Conservation (phyloP, 2,329 filamentous ascomycete genomes). For the Aspergillus sp. region DNA sequence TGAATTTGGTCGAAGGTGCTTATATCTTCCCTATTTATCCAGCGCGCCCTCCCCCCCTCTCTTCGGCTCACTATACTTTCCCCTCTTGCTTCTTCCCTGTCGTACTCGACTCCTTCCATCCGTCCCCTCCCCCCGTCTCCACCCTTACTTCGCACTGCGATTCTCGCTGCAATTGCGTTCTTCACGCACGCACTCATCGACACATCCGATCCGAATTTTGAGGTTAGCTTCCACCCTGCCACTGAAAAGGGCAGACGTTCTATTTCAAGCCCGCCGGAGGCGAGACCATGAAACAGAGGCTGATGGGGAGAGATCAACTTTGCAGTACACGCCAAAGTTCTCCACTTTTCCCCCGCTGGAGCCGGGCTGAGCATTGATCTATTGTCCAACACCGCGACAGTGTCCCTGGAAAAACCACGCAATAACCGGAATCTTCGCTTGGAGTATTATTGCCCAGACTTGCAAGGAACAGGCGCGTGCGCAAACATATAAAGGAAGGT, state of each 20-base stretch:
- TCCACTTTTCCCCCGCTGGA: constrained; percentile 34
- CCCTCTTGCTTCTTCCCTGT: not conserved
- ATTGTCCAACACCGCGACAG: not conserved
- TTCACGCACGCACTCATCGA: not conserved
- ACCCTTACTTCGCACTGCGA: not conserved
- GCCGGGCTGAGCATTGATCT: constrained; percentile 15
- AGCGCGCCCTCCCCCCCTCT: not conserved
- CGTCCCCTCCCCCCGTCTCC: not conserved
- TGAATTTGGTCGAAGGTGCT: not conserved
- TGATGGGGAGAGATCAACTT: not conserved
- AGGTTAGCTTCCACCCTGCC: not conserved
- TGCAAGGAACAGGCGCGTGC: not conserved
- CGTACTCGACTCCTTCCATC: not conserved
- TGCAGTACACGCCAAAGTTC: constrained; percentile 7
- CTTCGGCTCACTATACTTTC: not conserved
- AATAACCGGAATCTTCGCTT: constrained; percentile 1
- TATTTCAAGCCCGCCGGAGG: not conserved
- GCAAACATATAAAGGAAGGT: constrained; percentile 13
- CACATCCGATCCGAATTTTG: not conserved
- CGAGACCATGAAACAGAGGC: not conserved
- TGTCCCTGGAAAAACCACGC: constrained; percentile 9
- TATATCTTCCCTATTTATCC: constrained; percentile 7
- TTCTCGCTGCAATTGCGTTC: not conserved
- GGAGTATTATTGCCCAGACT: constrained; percentile 13
- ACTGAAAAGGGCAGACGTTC: not conserved